Evolutionary conservation across 306 rosid genomes (phyloP), one percentile per base, ranked within the genome.

Genomic region (Castanea crenata): DNA sequence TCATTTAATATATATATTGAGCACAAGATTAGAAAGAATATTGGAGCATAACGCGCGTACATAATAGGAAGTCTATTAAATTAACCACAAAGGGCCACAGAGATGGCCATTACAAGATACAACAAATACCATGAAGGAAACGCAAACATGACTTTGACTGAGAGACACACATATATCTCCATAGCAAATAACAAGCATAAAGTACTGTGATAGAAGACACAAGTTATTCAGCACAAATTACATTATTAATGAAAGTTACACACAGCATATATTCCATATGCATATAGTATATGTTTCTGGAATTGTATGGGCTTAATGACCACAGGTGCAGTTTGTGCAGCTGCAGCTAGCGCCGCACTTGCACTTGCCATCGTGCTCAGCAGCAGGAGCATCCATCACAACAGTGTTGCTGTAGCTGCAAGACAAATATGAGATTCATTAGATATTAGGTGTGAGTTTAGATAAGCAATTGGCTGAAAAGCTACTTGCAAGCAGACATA

Each of bases 311-410:
- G 56, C 73, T 88, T 82, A 92, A 11, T 78, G 63, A 69, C 89
- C 88, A 41, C 98, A 94, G 35, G 83, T 73, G 89, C 98, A 91
- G 88, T 84, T 55, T 29, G 13, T 58, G 52, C 95, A 91, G 52
- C 78, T 0, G 88, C 98, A 91, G 93, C 23, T 74, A 35, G 89
- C 1, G 25, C 93, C 93, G 46, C 98, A 92, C 82, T 83, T 94
- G 98, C 98, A 94, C 55, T 87, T 89, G 54, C 94, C 94, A 1
- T 64, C 83, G 59, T 88, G 59, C 90, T 92, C 97, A 3, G 87
- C 94, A 7, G 88, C 91, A 41, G 89, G 74, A 63, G 54, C 91
- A 74, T 88, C 92, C 90, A 89, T 74, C 62, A 78, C 81, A 9
- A 80, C 80, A 56, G 81, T 75, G 67, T 90, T 89, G 10, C 29